Evolutionary conservation across 768 basidiomycete genomes (phyloP).

Genomic region (Cytidiella melzeri): DNA sequence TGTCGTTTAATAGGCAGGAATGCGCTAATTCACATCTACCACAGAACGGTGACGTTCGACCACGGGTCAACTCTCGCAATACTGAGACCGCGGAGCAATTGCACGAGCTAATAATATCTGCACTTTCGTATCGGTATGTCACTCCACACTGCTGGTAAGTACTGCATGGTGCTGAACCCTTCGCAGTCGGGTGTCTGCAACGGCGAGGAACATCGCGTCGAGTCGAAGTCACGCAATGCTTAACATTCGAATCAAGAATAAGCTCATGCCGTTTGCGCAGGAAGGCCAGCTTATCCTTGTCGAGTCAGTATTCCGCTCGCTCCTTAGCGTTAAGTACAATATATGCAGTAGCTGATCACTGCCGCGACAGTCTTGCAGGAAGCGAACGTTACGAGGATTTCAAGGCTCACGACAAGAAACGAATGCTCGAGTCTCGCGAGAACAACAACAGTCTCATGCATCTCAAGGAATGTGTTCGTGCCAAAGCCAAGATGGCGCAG

Average conservation of each 20-base stretch:
- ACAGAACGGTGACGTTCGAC: conserved; percentile 21
- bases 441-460: conserved; percentile 33
- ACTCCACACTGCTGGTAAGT: conserved; percentile 3
- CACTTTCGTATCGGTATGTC: conserved; percentile 15
- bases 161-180: too few relatives aligned
- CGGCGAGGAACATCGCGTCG: conserved; percentile 26
- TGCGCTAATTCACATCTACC: neutral
- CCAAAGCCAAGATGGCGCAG: conserved; percentile 29
- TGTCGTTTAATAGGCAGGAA: too few relatives aligned
- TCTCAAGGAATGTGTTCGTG: conserved; percentile 33
- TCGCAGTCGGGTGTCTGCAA: conserved; percentile 25
- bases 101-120: conserved; percentile 26
- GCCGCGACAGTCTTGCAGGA: conserved; percentile 26
- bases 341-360: neutral
- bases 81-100: conserved; percentile 27
- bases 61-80: conserved; percentile 20
- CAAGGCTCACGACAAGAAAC: conserved; percentile 30
- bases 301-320: conserved; percentile 29
- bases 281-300: conserved; percentile 32
- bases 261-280: conserved; percentile 27
- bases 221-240: conserved; percentile 31
- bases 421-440: conserved; percentile 29
- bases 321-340: neutral
- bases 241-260: conserved; percentile 29
- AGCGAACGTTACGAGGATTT: conserved; percentile 33